phyloP scores from a whole-genome alignment of 2,329 filamentous ascomycete genomes.

The Pseudogymnoascus sp. region DNA sequence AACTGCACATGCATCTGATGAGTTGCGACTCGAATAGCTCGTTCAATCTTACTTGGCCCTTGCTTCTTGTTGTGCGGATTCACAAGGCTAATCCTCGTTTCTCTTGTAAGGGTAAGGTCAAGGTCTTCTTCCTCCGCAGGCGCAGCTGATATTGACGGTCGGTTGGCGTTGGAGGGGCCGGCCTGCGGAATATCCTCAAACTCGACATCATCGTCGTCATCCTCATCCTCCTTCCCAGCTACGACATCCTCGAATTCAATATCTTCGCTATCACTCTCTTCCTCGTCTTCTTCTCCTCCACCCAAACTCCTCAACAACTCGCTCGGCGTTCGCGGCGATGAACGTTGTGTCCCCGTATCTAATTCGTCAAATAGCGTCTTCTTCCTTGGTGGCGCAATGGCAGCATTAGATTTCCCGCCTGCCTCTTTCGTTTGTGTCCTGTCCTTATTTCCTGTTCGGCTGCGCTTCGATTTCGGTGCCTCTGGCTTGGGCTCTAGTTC shows the following conservation, averaged over 20 bases:
- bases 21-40: conserved; percentile 67
- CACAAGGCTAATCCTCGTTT: conserved; percentile 53
- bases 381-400: conserved; percentile 40
- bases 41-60: conserved; percentile 78
- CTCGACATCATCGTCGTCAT: conserved; percentile 57
- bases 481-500: conserved; percentile 20
- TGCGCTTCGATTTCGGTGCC: conserved; percentile 20
- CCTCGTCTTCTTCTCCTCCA: conserved; percentile 37
- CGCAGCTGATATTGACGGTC: conserved; percentile 36
- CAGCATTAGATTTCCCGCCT: conserved; percentile 22
- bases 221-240: conserved; percentile 39
- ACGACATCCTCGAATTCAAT: conserved; percentile 12
- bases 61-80: conserved; percentile 65
- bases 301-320: conserved; percentile 41
- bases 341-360: conserved; percentile 37
- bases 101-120: conserved; percentile 62
- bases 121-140: conserved; percentile 58
- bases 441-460: conserved; percentile 17
- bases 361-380: conserved; percentile 56
- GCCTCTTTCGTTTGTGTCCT: conserved; percentile 26
- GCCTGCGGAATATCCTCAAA: conserved; percentile 54
- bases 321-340: conserved; percentile 32
- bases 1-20: conserved; percentile 87
- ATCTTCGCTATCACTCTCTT: conserved; percentile 28
- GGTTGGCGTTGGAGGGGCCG: conserved; percentile 31